phyloP scores from a whole-genome alignment of 768 basidiomycete species.

The Rhodotorula taiwanensis region DNA sequence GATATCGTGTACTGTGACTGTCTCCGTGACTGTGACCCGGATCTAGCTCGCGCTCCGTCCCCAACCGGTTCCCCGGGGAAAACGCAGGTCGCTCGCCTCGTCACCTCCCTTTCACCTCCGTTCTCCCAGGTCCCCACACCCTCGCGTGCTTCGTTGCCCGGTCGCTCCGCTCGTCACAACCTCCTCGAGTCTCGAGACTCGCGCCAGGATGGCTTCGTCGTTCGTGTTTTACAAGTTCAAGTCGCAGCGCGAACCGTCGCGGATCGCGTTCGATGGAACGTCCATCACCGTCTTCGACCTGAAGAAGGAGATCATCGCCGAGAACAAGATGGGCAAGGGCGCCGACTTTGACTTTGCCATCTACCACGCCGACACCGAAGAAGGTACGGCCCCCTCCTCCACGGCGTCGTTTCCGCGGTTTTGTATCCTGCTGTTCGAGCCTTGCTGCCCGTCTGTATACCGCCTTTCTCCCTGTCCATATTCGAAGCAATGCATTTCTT shows the following conservation, averaged over 20 bases:
- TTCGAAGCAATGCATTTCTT: no score
- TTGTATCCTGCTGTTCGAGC: background rate
- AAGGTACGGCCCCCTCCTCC: slow-evolving; percentile 56
- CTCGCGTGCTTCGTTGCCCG: no score
- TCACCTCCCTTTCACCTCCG: no score
- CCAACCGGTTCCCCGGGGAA: no score
- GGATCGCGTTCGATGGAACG: slow-evolving; percentile 95
- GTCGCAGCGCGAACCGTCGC: slow-evolving; percentile 86
- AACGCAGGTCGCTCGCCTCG: no score
- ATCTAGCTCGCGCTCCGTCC: no score
- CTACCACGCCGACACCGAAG: slow-evolving; percentile 73
- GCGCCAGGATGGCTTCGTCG: slow-evolving; percentile 13
- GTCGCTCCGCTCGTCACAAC: no score
- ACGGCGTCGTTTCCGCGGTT: background rate
- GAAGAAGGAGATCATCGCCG: slow-evolving; percentile 95
- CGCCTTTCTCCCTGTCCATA: no score
- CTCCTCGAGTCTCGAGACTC: background rate
- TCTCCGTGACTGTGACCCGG: no score
- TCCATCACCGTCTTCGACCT: slow-evolving; percentile 98
- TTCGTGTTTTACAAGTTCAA: slow-evolving; percentile 63
- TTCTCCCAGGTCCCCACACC: no score
- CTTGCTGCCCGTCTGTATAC: no score
- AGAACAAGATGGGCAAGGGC: slow-evolving; percentile 83
- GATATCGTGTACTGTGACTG: no score
- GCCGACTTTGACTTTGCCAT: slow-evolving; percentile 93